These are phyloP conservation scores for Citrus medica DNA, from an alignment of 345 rosid genomes.

Conservation along the genomic window DNA sequence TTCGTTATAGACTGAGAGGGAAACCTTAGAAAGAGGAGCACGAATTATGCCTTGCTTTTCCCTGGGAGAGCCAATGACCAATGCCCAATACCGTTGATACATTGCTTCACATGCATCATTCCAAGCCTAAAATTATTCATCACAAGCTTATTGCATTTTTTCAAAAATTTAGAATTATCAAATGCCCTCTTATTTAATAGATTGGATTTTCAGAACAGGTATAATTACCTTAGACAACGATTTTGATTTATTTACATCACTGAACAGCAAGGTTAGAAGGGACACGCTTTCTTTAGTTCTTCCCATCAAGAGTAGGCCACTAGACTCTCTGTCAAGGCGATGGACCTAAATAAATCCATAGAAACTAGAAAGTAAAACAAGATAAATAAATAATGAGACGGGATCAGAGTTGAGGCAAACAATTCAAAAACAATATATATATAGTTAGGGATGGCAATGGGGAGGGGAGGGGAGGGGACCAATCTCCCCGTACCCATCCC, in stretches of 20 bases:
- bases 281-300: slow-evolving; percentile 69
- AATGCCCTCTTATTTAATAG: neutral
- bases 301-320: slow-evolving; percentile 83
- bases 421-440: neutral
- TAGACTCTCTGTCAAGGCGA: slow-evolving; percentile 88
- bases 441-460: too few species aligned
- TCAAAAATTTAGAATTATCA: slow-evolving; percentile 6
- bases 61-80: slow-evolving; percentile 85
- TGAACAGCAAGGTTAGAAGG: slow-evolving; percentile 68
- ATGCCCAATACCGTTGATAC: slow-evolving; percentile 80
- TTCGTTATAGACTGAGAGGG: neutral
- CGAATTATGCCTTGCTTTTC: slow-evolving; percentile 72
- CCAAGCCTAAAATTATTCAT: slow-evolving; percentile 54
- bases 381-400: neutral
- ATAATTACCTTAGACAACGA: slow-evolving; percentile 56
- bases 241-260: slow-evolving; percentile 45
- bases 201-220: neutral
- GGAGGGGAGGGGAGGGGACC: too few species aligned
- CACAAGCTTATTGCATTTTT: neutral
- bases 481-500: too few species aligned
- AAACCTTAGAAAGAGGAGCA: slow-evolving; percentile 86
- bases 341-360: slow-evolving; percentile 55
- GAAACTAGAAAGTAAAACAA: slow-evolving; percentile 1
- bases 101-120: slow-evolving; percentile 67
- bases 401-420: neutral